phyloP scores from a whole-genome alignment of 805 yeast species.

The Suhomyces faveliae region DNA sequence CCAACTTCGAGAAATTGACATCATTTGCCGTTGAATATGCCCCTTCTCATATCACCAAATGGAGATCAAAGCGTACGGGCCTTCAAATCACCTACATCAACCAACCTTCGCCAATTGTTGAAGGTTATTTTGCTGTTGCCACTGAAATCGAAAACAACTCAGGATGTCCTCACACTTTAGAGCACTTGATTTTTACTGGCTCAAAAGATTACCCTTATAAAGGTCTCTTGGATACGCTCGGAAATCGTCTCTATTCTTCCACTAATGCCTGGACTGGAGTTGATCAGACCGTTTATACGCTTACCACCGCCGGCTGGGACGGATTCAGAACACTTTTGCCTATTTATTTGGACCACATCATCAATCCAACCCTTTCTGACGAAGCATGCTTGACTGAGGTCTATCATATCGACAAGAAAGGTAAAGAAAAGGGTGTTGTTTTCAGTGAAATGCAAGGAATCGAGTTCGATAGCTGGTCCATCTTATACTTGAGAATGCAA shows the following conservation, averaged over 20 bases:
- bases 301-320: constrained; percentile 93
- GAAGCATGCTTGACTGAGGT: constrained; percentile 93
- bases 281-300: constrained; percentile 91
- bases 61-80: constrained; percentile 79
- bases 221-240: constrained; percentile 83
- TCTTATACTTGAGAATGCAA: constrained; percentile 58
- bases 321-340: constrained; percentile 86
- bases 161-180: constrained; percentile 94
- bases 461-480: constrained; percentile 73
- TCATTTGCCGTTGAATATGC: constrained; percentile 71
- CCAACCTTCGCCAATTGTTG: constrained; percentile 82
- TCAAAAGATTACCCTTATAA: constrained; percentile 85
- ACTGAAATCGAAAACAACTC: constrained; percentile 85
- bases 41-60: constrained; percentile 67
- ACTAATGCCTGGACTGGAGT: constrained; percentile 98
- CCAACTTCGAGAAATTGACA: constrained; percentile 17
- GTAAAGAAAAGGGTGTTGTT: constrained; percentile 93
- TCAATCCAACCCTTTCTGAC: constrained; percentile 83
- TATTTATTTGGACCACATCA: constrained; percentile 82
- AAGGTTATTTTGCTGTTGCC: constrained; percentile 95
- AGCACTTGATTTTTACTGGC: constrained; percentile 94
- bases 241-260: constrained; percentile 76
- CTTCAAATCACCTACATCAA: constrained; percentile 73
- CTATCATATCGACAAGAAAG: constrained; percentile 88
- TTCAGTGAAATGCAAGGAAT: constrained; percentile 96